These are phyloP conservation scores for Pachysolen tannophilus DNA, from an alignment of 805 yeast genomes.

Conservation along the genomic window DNA sequence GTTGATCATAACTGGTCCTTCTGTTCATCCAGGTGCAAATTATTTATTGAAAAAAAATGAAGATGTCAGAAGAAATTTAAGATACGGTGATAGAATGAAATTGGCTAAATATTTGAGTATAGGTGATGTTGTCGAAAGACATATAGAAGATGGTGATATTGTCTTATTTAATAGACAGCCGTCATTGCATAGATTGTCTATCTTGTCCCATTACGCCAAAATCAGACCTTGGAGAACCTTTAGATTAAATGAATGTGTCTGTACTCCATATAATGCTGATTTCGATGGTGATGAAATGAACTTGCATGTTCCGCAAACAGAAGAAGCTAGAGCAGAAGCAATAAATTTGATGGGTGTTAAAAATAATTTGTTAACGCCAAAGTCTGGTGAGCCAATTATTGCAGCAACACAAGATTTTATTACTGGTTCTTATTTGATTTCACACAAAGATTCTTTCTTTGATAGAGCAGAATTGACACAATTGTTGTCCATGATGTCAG, in stretches of 20 bases:
- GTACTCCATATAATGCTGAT: constrained; percentile 99
- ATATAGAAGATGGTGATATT: constrained; percentile 93
- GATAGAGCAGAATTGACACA: constrained; percentile 82
- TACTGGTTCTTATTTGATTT: constrained; percentile 88
- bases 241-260: constrained; percentile 95
- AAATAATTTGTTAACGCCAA: constrained; percentile 88
- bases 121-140: constrained; percentile 96
- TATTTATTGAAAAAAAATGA: constrained; percentile 79
- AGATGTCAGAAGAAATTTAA: constrained; percentile 75
- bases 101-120: constrained; percentile 68
- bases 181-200: constrained; percentile 88
- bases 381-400: constrained; percentile 97
- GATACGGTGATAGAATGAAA: constrained; percentile 78
- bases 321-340: constrained; percentile 99
- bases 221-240: constrained; percentile 98
- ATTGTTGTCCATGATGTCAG: constrained; percentile 91
- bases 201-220: constrained; percentile 91
- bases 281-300: constrained; percentile 99
- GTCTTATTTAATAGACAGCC: constrained; percentile 97
- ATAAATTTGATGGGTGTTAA: constrained; percentile 97
- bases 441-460: constrained; percentile 88
- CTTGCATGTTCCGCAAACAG: constrained; percentile 97
- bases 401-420: constrained; percentile 99
- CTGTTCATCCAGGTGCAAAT: constrained; percentile 93
- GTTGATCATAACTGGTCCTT: constrained; percentile 78